Conservation (phyloP, 2,329 filamentous ascomycete species). For the Pseudocercospora pini-densiflorae region DNA sequence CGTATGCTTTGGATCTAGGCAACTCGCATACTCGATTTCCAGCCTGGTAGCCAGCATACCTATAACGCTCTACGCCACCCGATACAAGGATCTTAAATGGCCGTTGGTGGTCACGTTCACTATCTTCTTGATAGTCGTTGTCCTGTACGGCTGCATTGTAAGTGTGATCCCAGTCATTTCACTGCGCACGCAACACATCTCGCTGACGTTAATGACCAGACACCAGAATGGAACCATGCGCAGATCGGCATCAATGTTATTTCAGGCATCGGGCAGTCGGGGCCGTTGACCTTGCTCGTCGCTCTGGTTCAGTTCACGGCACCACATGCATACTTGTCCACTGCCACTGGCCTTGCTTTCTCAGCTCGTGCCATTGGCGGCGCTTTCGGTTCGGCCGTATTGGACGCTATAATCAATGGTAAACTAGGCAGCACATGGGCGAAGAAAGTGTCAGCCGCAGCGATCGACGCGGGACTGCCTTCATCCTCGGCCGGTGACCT, state of each 20-base stretch:
- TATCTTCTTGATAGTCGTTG: slow-evolving; percentile 55
- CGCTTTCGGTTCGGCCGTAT: slow-evolving; percentile 58
- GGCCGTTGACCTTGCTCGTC: slow-evolving; percentile 56
- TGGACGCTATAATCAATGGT: slow-evolving; percentile 59
- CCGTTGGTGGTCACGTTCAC: slow-evolving; percentile 54
- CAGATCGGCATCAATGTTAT: slow-evolving; percentile 57
- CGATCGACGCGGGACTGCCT: slow-evolving; percentile 50
- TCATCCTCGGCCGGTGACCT: slow-evolving; percentile 38
- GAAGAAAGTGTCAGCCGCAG: slow-evolving; percentile 47
- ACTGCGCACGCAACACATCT: background rate
- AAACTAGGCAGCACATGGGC: slow-evolving; percentile 49
- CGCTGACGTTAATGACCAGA: slow-evolving; percentile 15
- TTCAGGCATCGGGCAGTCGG: slow-evolving; percentile 55
- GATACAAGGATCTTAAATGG: slow-evolving; percentile 54
- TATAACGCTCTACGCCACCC: slow-evolving; percentile 53
- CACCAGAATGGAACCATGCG: slow-evolving; percentile 37
- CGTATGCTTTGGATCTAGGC: slow-evolving; percentile 35
- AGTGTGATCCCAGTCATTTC: background rate
- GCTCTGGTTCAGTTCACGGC: slow-evolving; percentile 59
- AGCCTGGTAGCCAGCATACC: slow-evolving; percentile 50
- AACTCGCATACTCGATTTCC: slow-evolving; percentile 51
- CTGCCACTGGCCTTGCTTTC: slow-evolving; percentile 59
- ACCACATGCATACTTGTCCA: slow-evolving; percentile 58
- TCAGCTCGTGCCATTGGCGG: slow-evolving; percentile 59
- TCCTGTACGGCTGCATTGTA: slow-evolving; percentile 52